A percentile compares a stretch with the other conserved stretches of the same genome.
phyloP scores from a whole-genome alignment of 345 rosid genomes.

The Populus alba region DNA sequence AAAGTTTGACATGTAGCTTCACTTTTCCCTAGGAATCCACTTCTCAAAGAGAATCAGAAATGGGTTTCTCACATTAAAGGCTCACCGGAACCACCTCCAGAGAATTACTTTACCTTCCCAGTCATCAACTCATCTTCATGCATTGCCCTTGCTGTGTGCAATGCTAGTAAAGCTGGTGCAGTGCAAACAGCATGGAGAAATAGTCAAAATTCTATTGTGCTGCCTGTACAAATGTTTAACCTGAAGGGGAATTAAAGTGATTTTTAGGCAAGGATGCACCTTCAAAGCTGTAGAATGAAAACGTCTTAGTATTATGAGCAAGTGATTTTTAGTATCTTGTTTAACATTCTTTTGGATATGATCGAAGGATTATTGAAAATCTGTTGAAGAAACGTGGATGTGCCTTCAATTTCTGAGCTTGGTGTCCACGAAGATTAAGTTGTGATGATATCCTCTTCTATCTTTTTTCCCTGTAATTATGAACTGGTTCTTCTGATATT shows the following conservation, averaged over 20 bases:
- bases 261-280: slow-evolving; percentile 77
- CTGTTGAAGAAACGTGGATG: too few relatives aligned
- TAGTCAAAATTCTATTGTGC: slow-evolving; percentile 29
- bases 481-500: too few relatives aligned
- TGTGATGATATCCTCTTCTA: too few relatives aligned
- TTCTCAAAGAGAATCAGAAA: slow-evolving; percentile 57
- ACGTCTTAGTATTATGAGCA: too few relatives aligned
- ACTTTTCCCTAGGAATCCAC: slow-evolving; percentile 70
- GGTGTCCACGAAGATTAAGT: too few relatives aligned
- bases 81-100: slow-evolving; percentile 88
- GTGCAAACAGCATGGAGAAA: slow-evolving; percentile 52
- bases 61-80: slow-evolving; percentile 74
- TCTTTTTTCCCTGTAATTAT: too few relatives aligned
- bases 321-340: too few relatives aligned
- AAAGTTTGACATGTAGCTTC: slow-evolving; percentile 87
- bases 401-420: too few relatives aligned
- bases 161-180: slow-evolving; percentile 59
- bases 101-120: slow-evolving; percentile 88
- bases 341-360: too few relatives aligned
- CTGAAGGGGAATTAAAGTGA: slow-evolving; percentile 80
- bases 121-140: slow-evolving; percentile 75
- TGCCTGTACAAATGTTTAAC: slow-evolving; percentile 61
- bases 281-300: slow-evolving; percentile 52
- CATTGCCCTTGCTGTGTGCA: slow-evolving; percentile 68
- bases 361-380: too few relatives aligned